Conservation (phyloP, 208 protist species). For the Porcisia deanei region DNA sequence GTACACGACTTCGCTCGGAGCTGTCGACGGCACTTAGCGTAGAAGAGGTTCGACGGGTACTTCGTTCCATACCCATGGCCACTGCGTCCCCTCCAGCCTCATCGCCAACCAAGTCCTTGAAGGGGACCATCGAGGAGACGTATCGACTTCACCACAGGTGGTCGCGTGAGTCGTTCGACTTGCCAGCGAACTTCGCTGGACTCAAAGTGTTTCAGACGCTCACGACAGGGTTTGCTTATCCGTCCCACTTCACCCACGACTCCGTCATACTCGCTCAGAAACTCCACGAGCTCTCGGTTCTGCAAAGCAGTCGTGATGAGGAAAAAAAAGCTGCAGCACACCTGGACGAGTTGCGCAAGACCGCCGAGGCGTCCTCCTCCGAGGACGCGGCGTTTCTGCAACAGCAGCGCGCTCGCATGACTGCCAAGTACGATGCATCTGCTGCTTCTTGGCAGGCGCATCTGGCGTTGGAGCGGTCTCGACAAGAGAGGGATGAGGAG, state of each 20-base stretch:
- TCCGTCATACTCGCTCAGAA: slow-evolving; percentile 41
- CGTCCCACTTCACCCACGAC: slow-evolving; percentile 40
- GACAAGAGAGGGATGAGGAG: slow-evolving; percentile 40
- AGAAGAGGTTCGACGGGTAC: slow-evolving; percentile 41
- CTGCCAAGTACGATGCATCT: slow-evolving; percentile 69
- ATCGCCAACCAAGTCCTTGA: neutral
- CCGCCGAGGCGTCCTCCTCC: slow-evolving; percentile 33
- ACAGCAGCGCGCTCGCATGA: slow-evolving; percentile 58
- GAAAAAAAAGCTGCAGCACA: slow-evolving; percentile 26
- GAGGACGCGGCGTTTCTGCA: slow-evolving; percentile 54
- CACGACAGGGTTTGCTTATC: slow-evolving; percentile 42
- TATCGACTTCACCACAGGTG: slow-evolving; percentile 43
- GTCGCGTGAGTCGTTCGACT: neutral
- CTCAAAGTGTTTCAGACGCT: slow-evolving; percentile 9
- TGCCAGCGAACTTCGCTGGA: neutral
- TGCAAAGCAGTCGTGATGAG: slow-evolving; percentile 32
- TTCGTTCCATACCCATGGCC: slow-evolving; percentile 33
- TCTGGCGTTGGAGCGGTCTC: slow-evolving; percentile 38
- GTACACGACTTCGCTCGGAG: slow-evolving; percentile 29
- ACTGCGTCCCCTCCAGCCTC: neutral
- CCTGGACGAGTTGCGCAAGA: slow-evolving; percentile 32
- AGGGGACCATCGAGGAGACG: slow-evolving; percentile 47
- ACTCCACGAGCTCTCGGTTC: slow-evolving; percentile 50
- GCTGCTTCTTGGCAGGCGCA: slow-evolving; percentile 42
- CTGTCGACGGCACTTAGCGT: slow-evolving; percentile 40